Evolutionary conservation across 2,329 filamentous ascomycete species (phyloP).

Genomic region (Phyllachora maydis): DNA sequence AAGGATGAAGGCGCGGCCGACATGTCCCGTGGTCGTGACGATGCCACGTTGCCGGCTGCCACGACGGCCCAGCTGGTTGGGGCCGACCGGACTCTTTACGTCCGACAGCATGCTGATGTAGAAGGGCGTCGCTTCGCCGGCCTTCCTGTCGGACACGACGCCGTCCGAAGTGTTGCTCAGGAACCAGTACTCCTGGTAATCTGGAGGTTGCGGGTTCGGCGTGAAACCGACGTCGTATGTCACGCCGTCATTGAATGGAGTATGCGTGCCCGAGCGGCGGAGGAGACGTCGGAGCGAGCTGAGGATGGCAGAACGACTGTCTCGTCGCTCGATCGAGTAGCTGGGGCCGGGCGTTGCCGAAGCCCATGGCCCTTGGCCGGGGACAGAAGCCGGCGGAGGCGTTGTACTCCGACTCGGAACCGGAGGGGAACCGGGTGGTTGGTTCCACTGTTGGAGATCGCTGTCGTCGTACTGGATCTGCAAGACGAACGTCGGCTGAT

Average conservation of each 20-base stretch:
- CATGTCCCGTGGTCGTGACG: constrained; percentile 4
- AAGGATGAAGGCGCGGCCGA: no score
- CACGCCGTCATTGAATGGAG: constrained; percentile 1
- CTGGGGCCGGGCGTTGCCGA: neutral
- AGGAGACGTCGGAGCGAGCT: no score
- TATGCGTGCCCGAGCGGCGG: neutral
- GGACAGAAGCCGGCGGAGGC: constrained; percentile 1
- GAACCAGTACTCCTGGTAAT: constrained; percentile 55
- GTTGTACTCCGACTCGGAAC: constrained; percentile 2
- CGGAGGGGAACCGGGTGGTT: constrained; percentile 16
- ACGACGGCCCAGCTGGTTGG: constrained; percentile 4
- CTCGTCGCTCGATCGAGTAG: no score
- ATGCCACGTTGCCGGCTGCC: constrained; percentile 2
- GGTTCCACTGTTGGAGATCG: constrained; percentile 27
- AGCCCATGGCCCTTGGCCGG: no score
- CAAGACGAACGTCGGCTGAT: constrained; percentile 61
- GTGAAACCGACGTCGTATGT: constrained; percentile 13
- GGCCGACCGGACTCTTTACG: constrained; percentile 8
- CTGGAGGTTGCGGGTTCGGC: constrained; percentile 34
- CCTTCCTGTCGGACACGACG: constrained; percentile 43
- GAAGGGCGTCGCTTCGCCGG: constrained; percentile 75
- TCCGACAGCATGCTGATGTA: constrained; percentile 47
- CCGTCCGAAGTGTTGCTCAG: constrained; percentile 72
- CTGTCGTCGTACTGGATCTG: constrained; percentile 55
- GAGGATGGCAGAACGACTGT: no score